Conservation (phyloP, 2,329 filamentous ascomycete genomes). For the Sordariomycetes sp. region DNA sequence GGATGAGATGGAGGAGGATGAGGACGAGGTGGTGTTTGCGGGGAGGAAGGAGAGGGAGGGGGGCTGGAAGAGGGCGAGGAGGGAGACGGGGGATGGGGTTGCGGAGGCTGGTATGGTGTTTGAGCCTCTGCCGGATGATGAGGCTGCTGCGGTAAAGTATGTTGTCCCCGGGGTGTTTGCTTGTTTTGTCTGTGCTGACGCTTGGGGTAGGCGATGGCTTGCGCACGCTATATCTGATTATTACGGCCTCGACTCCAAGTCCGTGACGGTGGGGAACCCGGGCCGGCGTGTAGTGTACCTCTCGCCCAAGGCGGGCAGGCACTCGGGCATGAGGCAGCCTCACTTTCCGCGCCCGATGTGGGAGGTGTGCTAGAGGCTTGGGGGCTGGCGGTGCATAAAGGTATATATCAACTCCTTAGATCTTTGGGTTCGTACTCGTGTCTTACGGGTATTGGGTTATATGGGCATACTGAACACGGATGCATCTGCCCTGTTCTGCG, state of each 20-base stretch:
- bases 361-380: constrained; percentile 27
- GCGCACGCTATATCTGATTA: constrained; percentile 87
- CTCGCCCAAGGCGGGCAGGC: constrained; percentile 33
- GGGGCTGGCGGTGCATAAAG: too few relatives aligned
- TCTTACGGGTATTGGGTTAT: too few relatives aligned
- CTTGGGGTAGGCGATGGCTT: constrained; percentile 62
- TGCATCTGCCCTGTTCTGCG: too few relatives aligned
- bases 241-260: constrained; percentile 78
- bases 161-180: constrained; percentile 17
- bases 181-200: constrained; percentile 1
- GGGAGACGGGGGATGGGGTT: constrained; percentile 44
- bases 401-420: too few relatives aligned
- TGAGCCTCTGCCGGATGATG: constrained; percentile 64
- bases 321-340: not conserved
- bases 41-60: constrained; percentile 45
- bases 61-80: constrained; percentile 33
- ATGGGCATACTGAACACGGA: too few relatives aligned
- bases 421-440: too few relatives aligned
- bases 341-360: constrained; percentile 49
- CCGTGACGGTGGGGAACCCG: constrained; percentile 58
- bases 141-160: constrained; percentile 69
- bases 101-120: constrained; percentile 58
- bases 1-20: constrained; percentile 61
- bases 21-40: constrained; percentile 88
- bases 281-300: constrained; percentile 73